These are phyloP conservation scores for Nemania sp. DNA, from an alignment of 2,329 filamentous ascomycete species.

Conservation along the genomic window DNA sequence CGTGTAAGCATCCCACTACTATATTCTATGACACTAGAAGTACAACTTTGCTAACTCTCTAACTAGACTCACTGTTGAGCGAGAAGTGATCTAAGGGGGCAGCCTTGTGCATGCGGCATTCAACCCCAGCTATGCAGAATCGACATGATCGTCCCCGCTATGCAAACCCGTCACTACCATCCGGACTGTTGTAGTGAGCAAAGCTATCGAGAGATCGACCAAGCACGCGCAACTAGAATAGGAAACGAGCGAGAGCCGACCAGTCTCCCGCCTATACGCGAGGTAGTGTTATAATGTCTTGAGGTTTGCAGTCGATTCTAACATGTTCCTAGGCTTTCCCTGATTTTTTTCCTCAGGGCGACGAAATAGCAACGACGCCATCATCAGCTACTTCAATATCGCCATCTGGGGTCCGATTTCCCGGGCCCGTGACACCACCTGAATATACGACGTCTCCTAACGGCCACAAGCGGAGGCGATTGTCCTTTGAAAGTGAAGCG, in stretches of 20 bases:
- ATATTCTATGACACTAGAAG: too few species aligned
- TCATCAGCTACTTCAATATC: slow-evolving; percentile 42
- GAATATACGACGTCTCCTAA: slow-evolving; percentile 55
- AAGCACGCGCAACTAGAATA: slow-evolving; percentile 42
- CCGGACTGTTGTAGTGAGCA: slow-evolving; percentile 20
- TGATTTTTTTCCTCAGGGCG: slow-evolving; percentile 53
- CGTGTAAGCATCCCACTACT: too few species aligned
- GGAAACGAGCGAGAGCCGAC: slow-evolving; percentile 46
- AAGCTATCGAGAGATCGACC: slow-evolving; percentile 45
- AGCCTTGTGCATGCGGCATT: too few species aligned
- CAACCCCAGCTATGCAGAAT: too few species aligned
- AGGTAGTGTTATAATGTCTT: slow-evolving; percentile 46
- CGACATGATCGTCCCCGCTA: neutral
- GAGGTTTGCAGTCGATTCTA: slow-evolving; percentile 19
- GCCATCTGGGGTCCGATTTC: slow-evolving; percentile 37
- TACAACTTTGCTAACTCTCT: too few species aligned
- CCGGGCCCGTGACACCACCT: slow-evolving; percentile 35
- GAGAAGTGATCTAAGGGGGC: too few species aligned
- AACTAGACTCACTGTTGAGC: too few species aligned
- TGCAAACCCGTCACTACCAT: neutral
- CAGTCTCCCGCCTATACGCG: slow-evolving; percentile 55
- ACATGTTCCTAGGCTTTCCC: slow-evolving; percentile 47
- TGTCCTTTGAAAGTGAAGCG: slow-evolving; percentile 48
- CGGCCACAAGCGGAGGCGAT: slow-evolving; percentile 52
- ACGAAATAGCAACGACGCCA: slow-evolving; percentile 39